Base-by-base conservation (phyloP, 768 basidiomycete genomes). In the Fistulinella prunicolor region DNA sequence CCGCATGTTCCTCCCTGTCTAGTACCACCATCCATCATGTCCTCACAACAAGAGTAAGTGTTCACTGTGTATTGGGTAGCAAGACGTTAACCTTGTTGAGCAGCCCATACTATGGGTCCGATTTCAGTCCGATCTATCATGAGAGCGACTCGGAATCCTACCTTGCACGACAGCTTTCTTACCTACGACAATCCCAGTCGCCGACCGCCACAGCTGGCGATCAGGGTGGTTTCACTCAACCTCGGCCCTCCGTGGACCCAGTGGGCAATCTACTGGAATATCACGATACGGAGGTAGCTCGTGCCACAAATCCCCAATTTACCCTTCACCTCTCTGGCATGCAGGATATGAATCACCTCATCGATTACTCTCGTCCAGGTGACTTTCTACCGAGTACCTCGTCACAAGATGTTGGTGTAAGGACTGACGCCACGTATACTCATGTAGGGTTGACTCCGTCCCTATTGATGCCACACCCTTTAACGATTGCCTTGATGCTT, bases 11-110 rank as follows among this genome's bases (percentile, higher is more conserved):
- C 42, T 42, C 23, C 20, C 34, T 36, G n/a, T 49, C 14, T 38
- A 44, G 29, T 37, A 47, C 36, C 51, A 24, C 20, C 47, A 28
- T 35, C 19, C 42, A 37, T 7, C 51, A 64, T 64, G 62, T 53
- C 64, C 38, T 54, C 64, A 6, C 37, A 42, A 23, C 45, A 44
- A 30, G 40, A 48, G 63, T 64, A 45, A 49, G 64, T 54, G 12
- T 5, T 20, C 32, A 9, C 23, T 41, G 1, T 37, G 5, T 2
- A 12, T 26, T 24, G 16, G 4, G 26, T n/a, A 13, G 32, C 44
- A 34, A 19, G 23, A 13, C 12, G 1, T 39, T 64, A 32, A 62
- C 28, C 0, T 22, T 21, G 9, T 19, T 24, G 12, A 38, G 23
- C 7, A 62, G 61, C 4, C 8, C 49, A 16, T 39, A 53, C 32